Percentiles rank a stretch among this genome's conserved stretches.
Evolutionary conservation across 1,139 yeast species (phyloP).

Genomic region (Pneumocystis sp.): DNA sequence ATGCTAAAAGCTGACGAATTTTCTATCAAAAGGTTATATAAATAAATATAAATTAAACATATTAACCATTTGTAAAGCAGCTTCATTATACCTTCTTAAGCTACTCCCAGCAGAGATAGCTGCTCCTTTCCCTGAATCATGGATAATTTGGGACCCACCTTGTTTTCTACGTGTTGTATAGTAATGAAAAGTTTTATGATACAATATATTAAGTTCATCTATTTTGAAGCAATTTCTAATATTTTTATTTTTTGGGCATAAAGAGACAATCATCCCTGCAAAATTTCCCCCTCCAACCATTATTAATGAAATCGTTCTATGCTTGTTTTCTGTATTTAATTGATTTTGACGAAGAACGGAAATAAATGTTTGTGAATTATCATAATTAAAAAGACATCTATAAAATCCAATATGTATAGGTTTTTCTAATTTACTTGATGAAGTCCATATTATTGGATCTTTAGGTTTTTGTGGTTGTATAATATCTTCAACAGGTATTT

Average conservation of each 20-base stretch:
- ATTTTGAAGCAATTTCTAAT: constrained; percentile 31
- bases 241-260: constrained; percentile 36
- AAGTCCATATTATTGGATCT: not conserved
- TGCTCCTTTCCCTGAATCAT: constrained; percentile 82
- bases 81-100: constrained; percentile 78
- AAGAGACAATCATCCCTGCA: constrained; percentile 78
- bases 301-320: constrained; percentile 38
- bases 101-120: constrained; percentile 95
- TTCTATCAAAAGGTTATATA: constrained; percentile 30
- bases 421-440: not conserved
- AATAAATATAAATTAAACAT: not conserved
- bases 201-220: constrained; percentile 39
- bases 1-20: constrained; percentile 46
- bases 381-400: not conserved
- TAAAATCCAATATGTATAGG: not conserved
- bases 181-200: constrained; percentile 79
- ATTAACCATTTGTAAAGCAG: constrained; percentile 39
- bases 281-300: constrained; percentile 98
- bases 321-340: not conserved
- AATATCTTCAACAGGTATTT: constrained; percentile 16
- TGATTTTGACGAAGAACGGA: not conserved
- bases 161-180: constrained; percentile 94
- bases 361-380: not conserved
- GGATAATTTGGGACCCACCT: constrained; percentile 93
- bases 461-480: not conserved